Base-by-base conservation (phyloP, 2,329 filamentous ascomycete species). In the Clonostachys solani region DNA sequence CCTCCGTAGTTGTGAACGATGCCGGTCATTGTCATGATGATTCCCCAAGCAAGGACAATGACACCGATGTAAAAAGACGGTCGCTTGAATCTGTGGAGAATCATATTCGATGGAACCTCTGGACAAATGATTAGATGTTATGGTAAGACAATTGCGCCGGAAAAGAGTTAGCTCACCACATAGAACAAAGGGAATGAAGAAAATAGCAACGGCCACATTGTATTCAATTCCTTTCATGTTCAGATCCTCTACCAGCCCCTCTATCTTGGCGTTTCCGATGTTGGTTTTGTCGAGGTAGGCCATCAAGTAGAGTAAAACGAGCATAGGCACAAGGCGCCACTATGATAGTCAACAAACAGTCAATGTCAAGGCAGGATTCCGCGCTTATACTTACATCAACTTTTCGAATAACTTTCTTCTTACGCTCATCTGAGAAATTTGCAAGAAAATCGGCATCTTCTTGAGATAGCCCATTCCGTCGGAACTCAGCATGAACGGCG, bases 191-290 rank as follows among this genome's bases (percentile, higher is more conserved):
- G 60, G 58, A 4, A 63, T 56, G 34, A 65, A 58, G 42, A 63
- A 51, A 37, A 64, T 61, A 0, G 62, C 60, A 4, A 63, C 62
- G 3, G 49, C 53, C 17, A 58, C 41, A 23, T 58, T 58, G 48
- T 56, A 88, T 59, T 84, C 72, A 12, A 73, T 71, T 13, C 74
- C 65, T 2, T 73, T 74, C 69, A 87, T 76, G 29, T 74, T 47
- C 5, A 62, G 37, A 33, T 61, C 56, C 33, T 71, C 46, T 23
- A 59, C 56, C 8, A 64, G 50, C 12, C 62, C 59, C 50, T 63
- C 62, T 41, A 80, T 77, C 61, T 78, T 80, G 7, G 78, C 75
- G 59, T 79, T 79, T 49, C 58, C 58, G 10, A 56, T 50, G 15
- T 55, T 58, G 12, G 56, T 58, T 41, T 57, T 55, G 46, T 60